Evolutionary conservation across 164 flowering plant genomes (phyloP), one percentile per base, ranked within the genome.

Genomic region (Vitis cinerea): DNA sequence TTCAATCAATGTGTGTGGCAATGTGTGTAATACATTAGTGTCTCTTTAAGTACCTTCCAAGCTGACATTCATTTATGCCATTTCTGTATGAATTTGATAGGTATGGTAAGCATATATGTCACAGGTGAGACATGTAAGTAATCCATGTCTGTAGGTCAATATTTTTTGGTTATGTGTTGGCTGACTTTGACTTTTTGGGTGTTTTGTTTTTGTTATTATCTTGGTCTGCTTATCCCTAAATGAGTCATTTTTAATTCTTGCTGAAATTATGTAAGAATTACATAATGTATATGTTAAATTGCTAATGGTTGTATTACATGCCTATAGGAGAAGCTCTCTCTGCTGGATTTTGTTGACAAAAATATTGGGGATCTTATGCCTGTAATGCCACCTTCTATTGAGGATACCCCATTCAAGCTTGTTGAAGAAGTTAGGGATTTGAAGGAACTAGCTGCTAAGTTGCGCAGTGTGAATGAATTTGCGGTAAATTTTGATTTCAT

Each of bases 381-480:
- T 52, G 68, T 76, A 55, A 73, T 81, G 71, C 95, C 97, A 15
- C 90, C 72, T 15, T 77, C 94, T 10, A 0, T 90, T 17, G 96
- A 88, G 76, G 53, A 49, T 59, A 88, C 97, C 3, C 89, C 97
- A 50, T 93, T 91, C 81, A 87, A 81, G 74, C 79, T 93, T 59
- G 88, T 96, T 31, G 89, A 90, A 77, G 92, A 88, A 48, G 90
- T 93, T 54, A 85, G 84, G 50, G 95, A 83, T 71, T 80, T 96
- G 87, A 96, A 93, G 76, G 88, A 77, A 55, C 71, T 96, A 70
- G 92, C 96, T 65, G 83, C 84, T 48, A 93, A 92, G 69, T 76
- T 96, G 81, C 85, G 81, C 11, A 59, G 52, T 60, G 98, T 82
- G 37, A 68, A 85, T 63, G 99, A 93, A 74, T 88, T 96, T 87